phyloP scores from a whole-genome alignment of 2,329 filamentous ascomycete genomes.

The Sporothrix pallida region DNA sequence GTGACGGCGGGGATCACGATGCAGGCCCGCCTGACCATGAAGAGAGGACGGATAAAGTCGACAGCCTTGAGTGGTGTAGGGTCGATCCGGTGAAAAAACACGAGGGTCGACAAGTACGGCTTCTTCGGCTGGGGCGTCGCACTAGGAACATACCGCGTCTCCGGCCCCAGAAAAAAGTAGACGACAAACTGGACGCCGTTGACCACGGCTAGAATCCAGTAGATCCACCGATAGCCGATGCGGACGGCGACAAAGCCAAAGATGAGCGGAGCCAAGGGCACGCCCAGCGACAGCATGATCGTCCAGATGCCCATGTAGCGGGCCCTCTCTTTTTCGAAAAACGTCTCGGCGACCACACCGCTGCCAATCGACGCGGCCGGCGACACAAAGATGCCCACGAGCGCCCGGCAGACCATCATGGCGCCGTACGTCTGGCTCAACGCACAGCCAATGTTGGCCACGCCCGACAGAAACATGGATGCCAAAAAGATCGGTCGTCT shows the following conservation, averaged over 20 bases:
- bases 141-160: slow-evolving; percentile 60
- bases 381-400: slow-evolving; percentile 61
- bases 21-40: slow-evolving; percentile 52
- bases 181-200: slow-evolving; percentile 62
- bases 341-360: slow-evolving; percentile 63
- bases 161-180: slow-evolving; percentile 61
- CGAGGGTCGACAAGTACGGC: slow-evolving; percentile 52
- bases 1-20: slow-evolving; percentile 58
- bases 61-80: slow-evolving; percentile 53
- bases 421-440: slow-evolving; percentile 54
- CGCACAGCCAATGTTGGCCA: slow-evolving; percentile 61
- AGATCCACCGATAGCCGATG: slow-evolving; percentile 63
- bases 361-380: slow-evolving; percentile 60
- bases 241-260: slow-evolving; percentile 56
- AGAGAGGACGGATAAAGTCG: slow-evolving; percentile 59
- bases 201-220: slow-evolving; percentile 60
- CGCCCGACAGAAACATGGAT: slow-evolving; percentile 53
- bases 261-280: slow-evolving; percentile 44
- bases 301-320: slow-evolving; percentile 65
- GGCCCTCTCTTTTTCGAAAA: slow-evolving; percentile 60
- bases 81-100: slow-evolving; percentile 57
- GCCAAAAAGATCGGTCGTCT: slow-evolving; percentile 61
- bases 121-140: not conserved
- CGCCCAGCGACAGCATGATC: slow-evolving; percentile 42
- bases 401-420: slow-evolving; percentile 57